A percentile compares a stretch with the other conserved stretches of the same genome.
Conservation (phyloP, 129 eudicot genomes). For the Escallonia herrerae region DNA sequence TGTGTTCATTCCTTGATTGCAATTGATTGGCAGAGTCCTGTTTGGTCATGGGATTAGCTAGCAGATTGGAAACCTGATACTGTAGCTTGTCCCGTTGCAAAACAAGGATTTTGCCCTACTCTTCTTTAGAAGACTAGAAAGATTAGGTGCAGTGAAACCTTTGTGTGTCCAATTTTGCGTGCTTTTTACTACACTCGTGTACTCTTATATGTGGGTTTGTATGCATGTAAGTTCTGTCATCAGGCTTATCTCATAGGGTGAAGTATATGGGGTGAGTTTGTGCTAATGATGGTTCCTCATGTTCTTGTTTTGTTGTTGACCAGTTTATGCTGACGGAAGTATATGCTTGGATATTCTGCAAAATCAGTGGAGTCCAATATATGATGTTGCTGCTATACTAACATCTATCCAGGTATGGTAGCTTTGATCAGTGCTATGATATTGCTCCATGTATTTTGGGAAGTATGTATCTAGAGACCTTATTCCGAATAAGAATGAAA, state of each 20-base stretch:
- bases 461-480: too few species aligned
- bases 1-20: too few species aligned
- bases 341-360: conserved; percentile 54
- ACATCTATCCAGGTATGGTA: conserved; percentile 54
- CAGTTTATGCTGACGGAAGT: conserved; percentile 62
- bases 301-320: neutral
- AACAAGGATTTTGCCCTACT: neutral
- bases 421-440: too few species aligned
- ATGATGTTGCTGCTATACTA: conserved; percentile 54
- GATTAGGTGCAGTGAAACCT: too few species aligned
- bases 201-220: too few species aligned
- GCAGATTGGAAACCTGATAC: too few species aligned
- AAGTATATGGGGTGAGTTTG: neutral
- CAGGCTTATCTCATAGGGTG: neutral
- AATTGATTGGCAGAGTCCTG: too few species aligned
- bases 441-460: too few species aligned
- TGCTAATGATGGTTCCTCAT: neutral
- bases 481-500: too few species aligned
- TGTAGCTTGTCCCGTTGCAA: neutral
- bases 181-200: too few species aligned
- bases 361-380: conserved; percentile 55
- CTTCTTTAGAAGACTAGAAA: neutral
- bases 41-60: too few species aligned
- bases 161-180: too few species aligned
- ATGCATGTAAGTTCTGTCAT: neutral